Percentiles rank a stretch among this genome's conserved stretches.
Evolutionary conservation across 1,284 basidiomycete genomes (phyloP).

Genomic region (Meripilus lineatus): DNA sequence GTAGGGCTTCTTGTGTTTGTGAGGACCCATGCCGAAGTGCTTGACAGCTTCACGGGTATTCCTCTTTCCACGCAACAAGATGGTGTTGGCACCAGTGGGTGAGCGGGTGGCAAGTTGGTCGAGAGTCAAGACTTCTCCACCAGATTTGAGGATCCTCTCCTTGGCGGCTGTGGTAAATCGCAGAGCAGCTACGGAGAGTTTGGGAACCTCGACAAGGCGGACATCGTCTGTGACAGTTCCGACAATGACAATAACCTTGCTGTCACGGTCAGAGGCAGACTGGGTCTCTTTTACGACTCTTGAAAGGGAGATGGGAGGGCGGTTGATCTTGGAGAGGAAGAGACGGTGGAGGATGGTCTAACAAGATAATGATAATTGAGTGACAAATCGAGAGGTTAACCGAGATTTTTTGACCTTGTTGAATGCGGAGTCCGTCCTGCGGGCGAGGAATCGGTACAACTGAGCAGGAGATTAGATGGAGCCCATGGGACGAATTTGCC

Average conservation of each 20-base stretch:
- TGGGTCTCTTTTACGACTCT: constrained; percentile 82
- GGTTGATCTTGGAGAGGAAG: constrained; percentile 97
- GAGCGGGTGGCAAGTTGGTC: constrained; percentile 95
- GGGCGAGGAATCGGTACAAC: constrained; percentile 99
- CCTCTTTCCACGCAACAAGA: constrained; percentile 90
- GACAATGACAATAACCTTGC: constrained; percentile 88
- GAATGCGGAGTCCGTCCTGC: constrained; percentile 94
- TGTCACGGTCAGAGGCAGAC: constrained; percentile 62
- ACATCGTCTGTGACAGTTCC: constrained; percentile 96
- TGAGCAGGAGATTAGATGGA: constrained; percentile 28
- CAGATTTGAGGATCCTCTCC: constrained; percentile 93
- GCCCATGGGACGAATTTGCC: neutral
- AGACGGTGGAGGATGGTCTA: constrained; percentile 93
- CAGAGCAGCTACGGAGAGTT: constrained; percentile 91
- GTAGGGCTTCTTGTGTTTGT: constrained; percentile 94
- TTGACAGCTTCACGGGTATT: constrained; percentile 92
- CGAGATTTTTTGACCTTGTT: constrained; percentile 71
- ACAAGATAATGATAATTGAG: constrained; percentile 12
- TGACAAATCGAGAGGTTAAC: constrained; percentile 7
- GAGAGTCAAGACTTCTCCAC: constrained; percentile 92
- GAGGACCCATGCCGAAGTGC: constrained; percentile 94
- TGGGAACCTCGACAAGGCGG: constrained; percentile 84
- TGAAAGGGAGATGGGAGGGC: constrained; percentile 93
- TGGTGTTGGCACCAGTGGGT: constrained; percentile 94
- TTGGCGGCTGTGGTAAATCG: constrained; percentile 92